These are phyloP conservation scores for Selaginella tamariscina DNA, from an alignment of 75 land plant species.

Conservation along the genomic window DNA sequence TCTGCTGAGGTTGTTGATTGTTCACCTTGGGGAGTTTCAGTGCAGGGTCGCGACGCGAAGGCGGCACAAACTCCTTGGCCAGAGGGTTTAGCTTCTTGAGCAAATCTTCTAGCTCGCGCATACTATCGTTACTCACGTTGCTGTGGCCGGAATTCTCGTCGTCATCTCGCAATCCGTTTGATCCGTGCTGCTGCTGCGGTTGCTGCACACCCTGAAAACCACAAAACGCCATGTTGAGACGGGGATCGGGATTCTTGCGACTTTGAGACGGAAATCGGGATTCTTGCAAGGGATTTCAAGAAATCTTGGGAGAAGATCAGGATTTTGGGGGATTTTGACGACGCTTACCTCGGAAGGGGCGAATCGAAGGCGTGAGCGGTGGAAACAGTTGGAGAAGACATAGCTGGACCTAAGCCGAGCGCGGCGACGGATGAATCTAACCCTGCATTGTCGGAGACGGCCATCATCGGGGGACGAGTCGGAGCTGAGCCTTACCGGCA, in stretches of 20 bases:
- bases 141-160: slow-evolving; percentile 23
- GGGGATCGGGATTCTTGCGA: neutral
- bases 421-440: neutral
- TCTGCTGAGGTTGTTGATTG: neutral
- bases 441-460: slow-evolving; percentile 29
- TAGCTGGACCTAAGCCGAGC: slow-evolving; percentile 13
- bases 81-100: slow-evolving; percentile 84
- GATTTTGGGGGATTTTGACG: slow-evolving; percentile 10
- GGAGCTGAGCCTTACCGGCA: neutral
- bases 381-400: slow-evolving; percentile 5
- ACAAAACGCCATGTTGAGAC: neutral
- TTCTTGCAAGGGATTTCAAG: neutral
- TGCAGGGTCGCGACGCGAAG: slow-evolving; percentile 34
- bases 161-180: slow-evolving; percentile 18
- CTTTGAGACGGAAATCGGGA: neutral
- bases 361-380: slow-evolving; percentile 8
- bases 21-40: slow-evolving; percentile 8
- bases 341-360: neutral
- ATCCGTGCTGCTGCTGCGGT: slow-evolving; percentile 11
- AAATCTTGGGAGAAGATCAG: neutral
- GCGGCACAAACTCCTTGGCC: slow-evolving; percentile 89
- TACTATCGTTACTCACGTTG: slow-evolving; percentile 43
- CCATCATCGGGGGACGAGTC: slow-evolving; percentile 14
- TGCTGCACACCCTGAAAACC: neutral
- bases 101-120: slow-evolving; percentile 74